Percentiles rank a stretch among this genome's conserved stretches.
Conservation (phyloP, 371 early-diverging fungal genomes). For the Mortierella sp. region DNA sequence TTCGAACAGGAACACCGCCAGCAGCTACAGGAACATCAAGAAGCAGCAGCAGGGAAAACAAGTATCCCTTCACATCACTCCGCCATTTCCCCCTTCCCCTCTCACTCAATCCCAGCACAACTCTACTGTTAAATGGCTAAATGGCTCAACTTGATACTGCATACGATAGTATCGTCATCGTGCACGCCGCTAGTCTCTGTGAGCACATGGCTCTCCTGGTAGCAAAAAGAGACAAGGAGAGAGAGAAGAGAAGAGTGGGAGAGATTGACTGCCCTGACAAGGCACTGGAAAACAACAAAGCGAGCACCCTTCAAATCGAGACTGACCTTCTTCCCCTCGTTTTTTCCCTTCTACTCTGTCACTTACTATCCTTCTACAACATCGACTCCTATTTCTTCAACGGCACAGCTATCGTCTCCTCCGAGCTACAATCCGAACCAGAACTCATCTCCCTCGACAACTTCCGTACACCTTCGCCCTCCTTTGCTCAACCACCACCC, state of each 20-base stretch:
- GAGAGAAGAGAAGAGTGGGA: too few species aligned
- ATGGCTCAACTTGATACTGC: constrained; percentile 3
- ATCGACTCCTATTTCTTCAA: constrained; percentile 3
- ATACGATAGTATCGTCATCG: constrained; percentile 1
- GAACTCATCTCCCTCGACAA: not conserved
- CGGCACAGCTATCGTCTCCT: not conserved
- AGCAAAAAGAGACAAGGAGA: not conserved
- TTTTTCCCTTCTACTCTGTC: not conserved
- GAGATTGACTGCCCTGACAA: not conserved
- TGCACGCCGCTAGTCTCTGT: not conserved
- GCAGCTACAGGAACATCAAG: not conserved
- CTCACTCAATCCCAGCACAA: not conserved
- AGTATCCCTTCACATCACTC: not conserved
- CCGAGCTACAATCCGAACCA: not conserved
- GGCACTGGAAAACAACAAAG: not conserved
- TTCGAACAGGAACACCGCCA: not conserved
- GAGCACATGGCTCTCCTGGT: constrained; percentile 6
- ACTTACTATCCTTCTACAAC: not conserved
- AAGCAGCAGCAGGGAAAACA: not conserved
- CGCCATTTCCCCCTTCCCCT: not conserved
- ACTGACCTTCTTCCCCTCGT: not conserved
- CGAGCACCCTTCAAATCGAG: not conserved
- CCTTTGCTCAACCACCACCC: not conserved
- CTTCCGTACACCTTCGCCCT: not conserved
- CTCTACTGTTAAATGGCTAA: not conserved